Conservation (phyloP, 805 yeast species). For the Metschnikowia cubensis region DNA sequence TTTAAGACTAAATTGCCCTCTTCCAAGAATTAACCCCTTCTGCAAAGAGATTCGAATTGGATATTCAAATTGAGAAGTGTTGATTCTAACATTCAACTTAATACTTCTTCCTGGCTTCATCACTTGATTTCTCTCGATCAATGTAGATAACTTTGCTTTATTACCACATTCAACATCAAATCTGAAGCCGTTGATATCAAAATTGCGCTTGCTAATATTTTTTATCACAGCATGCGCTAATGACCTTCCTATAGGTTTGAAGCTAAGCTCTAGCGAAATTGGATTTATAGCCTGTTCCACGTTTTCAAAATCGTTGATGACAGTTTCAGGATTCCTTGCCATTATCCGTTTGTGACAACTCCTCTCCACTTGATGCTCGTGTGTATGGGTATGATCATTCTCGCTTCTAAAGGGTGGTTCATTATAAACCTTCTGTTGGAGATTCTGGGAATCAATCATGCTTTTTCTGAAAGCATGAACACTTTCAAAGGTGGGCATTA, state of each 20-base stretch:
- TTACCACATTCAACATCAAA: constrained; percentile 29
- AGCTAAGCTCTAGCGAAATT: background rate
- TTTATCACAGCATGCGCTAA: constrained; percentile 31
- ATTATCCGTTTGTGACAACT: background rate
- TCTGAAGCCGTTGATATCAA: constrained; percentile 29
- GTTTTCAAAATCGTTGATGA: background rate
- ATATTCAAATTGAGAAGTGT: constrained; percentile 28
- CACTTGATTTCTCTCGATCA: constrained; percentile 30
- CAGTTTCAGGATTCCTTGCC: background rate
- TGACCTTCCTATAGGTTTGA: constrained; percentile 25
- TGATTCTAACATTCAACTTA: constrained; percentile 32
- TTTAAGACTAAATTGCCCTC: background rate
- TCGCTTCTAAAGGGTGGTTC: background rate
- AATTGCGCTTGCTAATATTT: constrained; percentile 23
- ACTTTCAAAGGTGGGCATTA: background rate
- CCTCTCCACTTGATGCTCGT: background rate
- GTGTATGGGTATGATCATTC: background rate
- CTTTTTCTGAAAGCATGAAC: background rate
- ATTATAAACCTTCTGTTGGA: background rate
- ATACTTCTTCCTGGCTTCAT: constrained; percentile 28
- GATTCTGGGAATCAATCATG: background rate
- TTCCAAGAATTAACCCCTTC: constrained; percentile 15
- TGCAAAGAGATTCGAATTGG: constrained; percentile 30
- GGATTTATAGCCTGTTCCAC: background rate
- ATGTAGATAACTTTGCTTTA: constrained; percentile 22